Base-by-base conservation (phyloP, 345 rosid genomes). In the Xanthoceras sorbifolium region DNA sequence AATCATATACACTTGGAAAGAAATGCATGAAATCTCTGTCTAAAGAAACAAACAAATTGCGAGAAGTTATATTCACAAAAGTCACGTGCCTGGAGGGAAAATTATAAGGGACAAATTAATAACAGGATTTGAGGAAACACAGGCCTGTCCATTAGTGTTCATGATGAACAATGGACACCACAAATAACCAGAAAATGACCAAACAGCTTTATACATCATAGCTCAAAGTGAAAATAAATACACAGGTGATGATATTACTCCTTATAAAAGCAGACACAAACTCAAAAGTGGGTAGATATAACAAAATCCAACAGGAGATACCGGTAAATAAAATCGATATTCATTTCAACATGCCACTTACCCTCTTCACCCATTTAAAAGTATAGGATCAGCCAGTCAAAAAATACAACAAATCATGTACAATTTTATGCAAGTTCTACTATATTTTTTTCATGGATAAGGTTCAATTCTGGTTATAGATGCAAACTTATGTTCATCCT, bases 21-120 rank as follows among this genome's bases (percentile, higher is more conserved):
- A 69, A 31, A 79, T 23, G 9, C 17, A 31, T 38, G 65, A 6
- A 36, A 48, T 57, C 63, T 26, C 64, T 54, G 55, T 71, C 18
- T 12, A 64, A 40, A 57, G 42, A 74, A 64, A 52, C 28, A n/a
- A 67, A 68, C 44, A 64, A 34, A 67, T 63, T 61, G 52, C 31
- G 7, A 11, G 17, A 70, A 23, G 42, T 67, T 44, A 73, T 55
- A 34, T 69, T 23, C 34, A 12, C 36, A 72, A 29, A 17, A 32
- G 52, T 31, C 54, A 28, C 48, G 52, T 22, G 46, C 29, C 55
- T 57, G 11, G 38, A 15, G 10, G 50, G 22, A 5, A 64, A n/a
- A 48, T 40, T 62, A 68, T 32, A 32, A 11, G 15, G 52, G 15
- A 9, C 42, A 67, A 11, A 17, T 10, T 48, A 15, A 48, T 15